Evolutionary conservation across 2,329 filamentous ascomycete genomes (phyloP).

Genomic region (Passalora sequoiae): DNA sequence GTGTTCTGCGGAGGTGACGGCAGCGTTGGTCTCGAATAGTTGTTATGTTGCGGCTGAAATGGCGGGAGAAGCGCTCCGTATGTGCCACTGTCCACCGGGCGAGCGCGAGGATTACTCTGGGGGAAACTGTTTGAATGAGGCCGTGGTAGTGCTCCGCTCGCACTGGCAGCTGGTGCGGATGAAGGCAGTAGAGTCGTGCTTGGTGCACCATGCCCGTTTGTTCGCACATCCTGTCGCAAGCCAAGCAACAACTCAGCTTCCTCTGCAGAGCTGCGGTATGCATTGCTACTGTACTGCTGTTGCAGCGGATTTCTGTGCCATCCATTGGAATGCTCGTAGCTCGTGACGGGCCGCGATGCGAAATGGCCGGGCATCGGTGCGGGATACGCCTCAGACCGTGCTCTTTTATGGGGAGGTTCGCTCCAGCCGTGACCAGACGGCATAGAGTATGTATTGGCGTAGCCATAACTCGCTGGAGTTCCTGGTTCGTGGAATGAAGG

Average conservation of each 20-base stretch:
- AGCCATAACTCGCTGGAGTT: constrained; percentile 18
- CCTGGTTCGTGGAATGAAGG: constrained; percentile 25
- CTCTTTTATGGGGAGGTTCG: constrained; percentile 55
- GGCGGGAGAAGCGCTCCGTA: constrained; percentile 25
- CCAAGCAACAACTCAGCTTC: constrained; percentile 45
- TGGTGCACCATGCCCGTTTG: constrained; percentile 24
- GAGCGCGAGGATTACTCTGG: constrained; percentile 20
- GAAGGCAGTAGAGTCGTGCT: constrained; percentile 15
- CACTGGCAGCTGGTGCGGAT: constrained; percentile 4
- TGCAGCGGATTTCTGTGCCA: constrained; percentile 13
- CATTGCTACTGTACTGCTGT: constrained; percentile 13
- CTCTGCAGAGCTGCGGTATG: constrained; percentile 37
- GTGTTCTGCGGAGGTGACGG: constrained; percentile 25
- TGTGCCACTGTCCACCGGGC: constrained; percentile 18
- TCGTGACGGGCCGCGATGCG: constrained; percentile 43
- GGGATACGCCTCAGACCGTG: constrained; percentile 53
- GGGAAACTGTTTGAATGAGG: constrained; percentile 34
- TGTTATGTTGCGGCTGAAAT: constrained; percentile 23
- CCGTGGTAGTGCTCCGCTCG: constrained; percentile 9
- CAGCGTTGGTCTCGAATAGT: constrained; percentile 14
- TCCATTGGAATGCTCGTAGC: constrained; percentile 39
- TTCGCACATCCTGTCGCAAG: constrained; percentile 29
- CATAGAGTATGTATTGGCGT: constrained; percentile 19
- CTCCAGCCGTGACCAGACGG: constrained; percentile 29
- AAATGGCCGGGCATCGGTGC: constrained; percentile 40